Evolutionary conservation across 345 rosid species (phyloP).

Genomic region (Eucalyptus pauciflora): DNA sequence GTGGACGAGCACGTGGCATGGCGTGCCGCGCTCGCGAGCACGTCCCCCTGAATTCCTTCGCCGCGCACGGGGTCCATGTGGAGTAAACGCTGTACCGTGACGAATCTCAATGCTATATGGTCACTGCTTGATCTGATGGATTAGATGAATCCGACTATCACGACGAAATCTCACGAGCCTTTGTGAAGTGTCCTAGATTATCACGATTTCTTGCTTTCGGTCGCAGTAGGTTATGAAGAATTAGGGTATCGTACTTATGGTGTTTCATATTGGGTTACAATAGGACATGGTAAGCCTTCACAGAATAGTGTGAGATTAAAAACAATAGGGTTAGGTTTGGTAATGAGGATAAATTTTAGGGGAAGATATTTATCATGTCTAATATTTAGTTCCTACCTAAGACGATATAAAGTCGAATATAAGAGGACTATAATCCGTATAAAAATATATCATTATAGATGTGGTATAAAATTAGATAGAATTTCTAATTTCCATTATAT

Average conservation of each 20-base stretch:
- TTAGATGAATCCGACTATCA: not conserved
- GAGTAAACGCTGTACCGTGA: not conserved
- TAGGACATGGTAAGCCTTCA: not conserved
- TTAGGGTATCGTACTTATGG: not conserved
- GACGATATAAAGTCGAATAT: no score
- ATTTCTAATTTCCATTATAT: no score
- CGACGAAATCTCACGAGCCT: not conserved
- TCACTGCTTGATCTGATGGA: not conserved
- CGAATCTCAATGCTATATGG: not conserved
- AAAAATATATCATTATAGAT: fast-evolving
- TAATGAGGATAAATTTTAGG: fast-evolving
- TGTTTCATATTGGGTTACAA: not conserved
- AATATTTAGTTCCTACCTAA: no score
- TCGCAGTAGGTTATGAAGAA: not conserved
- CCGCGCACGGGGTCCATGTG: not conserved
- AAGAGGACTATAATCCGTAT: no score
- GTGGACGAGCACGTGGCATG: not conserved
- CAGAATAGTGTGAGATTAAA: not conserved
- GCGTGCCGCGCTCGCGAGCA: not conserved
- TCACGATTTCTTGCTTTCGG: no score
- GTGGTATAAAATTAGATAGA: no score
- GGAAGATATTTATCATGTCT: no score
- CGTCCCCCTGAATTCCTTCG: not conserved
- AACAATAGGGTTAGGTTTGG: not conserved
- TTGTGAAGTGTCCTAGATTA: no score